phyloP scores from a whole-genome alignment of 1,139 yeast genomes.

The Spathaspora sp. region DNA sequence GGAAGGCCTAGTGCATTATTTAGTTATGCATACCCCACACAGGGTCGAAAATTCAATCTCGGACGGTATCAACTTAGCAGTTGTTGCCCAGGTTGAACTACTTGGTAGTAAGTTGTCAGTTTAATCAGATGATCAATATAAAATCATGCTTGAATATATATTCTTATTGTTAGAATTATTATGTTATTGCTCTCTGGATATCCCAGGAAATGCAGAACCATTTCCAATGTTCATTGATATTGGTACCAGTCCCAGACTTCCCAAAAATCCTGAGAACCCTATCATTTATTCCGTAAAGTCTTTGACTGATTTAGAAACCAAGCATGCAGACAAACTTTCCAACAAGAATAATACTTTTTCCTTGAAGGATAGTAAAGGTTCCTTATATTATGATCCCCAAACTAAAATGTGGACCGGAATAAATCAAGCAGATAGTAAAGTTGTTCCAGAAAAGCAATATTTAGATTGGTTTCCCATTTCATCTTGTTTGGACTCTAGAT shows the following conservation, averaged over 20 bases:
- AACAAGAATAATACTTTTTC: slow-evolving; percentile 10
- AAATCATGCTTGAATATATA: not conserved
- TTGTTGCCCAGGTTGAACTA: too few relatives aligned
- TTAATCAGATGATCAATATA: too few relatives aligned
- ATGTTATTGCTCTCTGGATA: not conserved
- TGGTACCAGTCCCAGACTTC: not conserved
- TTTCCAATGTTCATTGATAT: not conserved
- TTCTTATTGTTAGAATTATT: not conserved
- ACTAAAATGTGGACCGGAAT: slow-evolving; percentile 10
- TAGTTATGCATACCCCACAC: not conserved
- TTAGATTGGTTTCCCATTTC: slow-evolving; percentile 15
- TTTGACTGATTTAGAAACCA: slow-evolving; percentile 7
- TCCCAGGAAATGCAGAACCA: not conserved
- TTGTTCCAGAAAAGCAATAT: slow-evolving; percentile 1
- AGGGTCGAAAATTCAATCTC: not conserved
- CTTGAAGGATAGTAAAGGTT: slow-evolving; percentile 12
- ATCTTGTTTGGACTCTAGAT: slow-evolving; percentile 12
- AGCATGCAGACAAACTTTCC: slow-evolving; percentile 9
- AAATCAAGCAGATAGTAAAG: slow-evolving; percentile 1
- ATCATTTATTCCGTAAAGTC: slow-evolving; percentile 10
- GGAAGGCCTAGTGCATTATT: not conserved
- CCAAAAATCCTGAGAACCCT: not conserved
- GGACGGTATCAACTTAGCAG: too few relatives aligned
- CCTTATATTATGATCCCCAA: slow-evolving; percentile 10
- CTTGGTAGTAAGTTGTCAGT: too few relatives aligned